Percentiles rank a stretch among this genome's conserved stretches.
These are phyloP conservation scores for Paraglomus occultum DNA, from an alignment of 192 early-diverging fungal genomes.

Conservation along the genomic window DNA sequence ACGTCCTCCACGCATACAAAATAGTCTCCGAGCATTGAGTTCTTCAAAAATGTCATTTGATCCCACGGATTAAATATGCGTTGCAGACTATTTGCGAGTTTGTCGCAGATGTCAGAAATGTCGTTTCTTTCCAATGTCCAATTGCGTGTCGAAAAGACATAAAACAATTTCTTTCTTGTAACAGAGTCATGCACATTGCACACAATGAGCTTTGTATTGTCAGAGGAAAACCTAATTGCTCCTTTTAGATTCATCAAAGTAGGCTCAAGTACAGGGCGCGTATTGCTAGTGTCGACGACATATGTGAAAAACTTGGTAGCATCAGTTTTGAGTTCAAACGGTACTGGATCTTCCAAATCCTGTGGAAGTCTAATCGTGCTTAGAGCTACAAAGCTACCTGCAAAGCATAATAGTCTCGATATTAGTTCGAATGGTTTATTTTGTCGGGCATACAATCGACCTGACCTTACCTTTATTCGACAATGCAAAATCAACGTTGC, in stretches of 20 bases:
- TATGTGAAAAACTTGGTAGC: neutral
- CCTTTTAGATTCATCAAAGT: no score
- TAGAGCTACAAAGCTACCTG: neutral
- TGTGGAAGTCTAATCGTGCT: constrained; percentile 9
- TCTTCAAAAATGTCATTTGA: constrained; percentile 3
- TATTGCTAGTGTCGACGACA: neutral
- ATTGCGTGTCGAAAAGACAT: constrained; percentile 1
- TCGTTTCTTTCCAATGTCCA: constrained; percentile 1
- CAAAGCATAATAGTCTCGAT: no score
- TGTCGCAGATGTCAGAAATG: neutral
- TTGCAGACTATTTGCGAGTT: neutral
- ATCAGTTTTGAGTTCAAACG: neutral
- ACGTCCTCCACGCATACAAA: constrained; percentile 10
- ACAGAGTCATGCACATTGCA: constrained; percentile 3
- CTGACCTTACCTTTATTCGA: constrained; percentile 1
- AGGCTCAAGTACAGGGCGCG: neutral
- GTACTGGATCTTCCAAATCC: neutral
- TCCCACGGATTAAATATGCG: constrained; percentile 13
- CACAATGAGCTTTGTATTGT: neutral
- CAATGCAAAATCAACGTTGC: constrained; percentile 15
- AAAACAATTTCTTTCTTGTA: constrained; percentile 11
- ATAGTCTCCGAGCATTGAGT: neutral
- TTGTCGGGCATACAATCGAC: no score
- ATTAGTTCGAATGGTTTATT: no score
- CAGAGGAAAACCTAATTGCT: constrained; percentile 2